A percentile compares a stretch with the other conserved stretches of the same genome.
Evolutionary conservation across 108 stramenopile genomes (phyloP).

Genomic region (Aurantiochytrium sp.): DNA sequence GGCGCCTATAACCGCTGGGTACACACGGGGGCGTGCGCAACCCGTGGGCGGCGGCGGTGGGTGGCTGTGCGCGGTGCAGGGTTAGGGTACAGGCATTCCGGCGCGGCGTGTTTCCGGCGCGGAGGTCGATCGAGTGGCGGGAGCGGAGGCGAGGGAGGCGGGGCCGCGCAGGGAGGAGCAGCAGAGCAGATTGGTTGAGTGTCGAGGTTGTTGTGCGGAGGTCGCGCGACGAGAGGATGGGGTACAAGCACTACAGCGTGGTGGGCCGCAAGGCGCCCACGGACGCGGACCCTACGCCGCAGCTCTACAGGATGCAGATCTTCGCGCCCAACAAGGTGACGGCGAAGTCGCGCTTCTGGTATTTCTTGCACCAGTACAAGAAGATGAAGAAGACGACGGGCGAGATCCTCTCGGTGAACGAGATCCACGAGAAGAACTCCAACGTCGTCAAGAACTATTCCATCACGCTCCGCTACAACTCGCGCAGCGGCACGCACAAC

Average conservation of each 20-base stretch:
- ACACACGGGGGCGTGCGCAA: too few relatives aligned
- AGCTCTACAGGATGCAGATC: slow-evolving; percentile 98
- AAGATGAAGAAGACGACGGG: slow-evolving; percentile 99
- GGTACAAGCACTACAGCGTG: slow-evolving; percentile 90
- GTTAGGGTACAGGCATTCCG: too few relatives aligned
- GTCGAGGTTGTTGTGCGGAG: not conserved
- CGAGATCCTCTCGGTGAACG: slow-evolving; percentile 93
- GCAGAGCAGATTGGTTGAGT: not conserved
- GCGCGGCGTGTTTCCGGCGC: too few relatives aligned
- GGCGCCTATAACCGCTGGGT: too few relatives aligned
- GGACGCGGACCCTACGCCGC: slow-evolving; percentile 88
- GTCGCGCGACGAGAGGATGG: not conserved
- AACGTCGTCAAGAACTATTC: slow-evolving; percentile 97
- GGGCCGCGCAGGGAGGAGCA: not conserved
- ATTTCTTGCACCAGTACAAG: slow-evolving; percentile 99
- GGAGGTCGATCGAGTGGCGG: not conserved
- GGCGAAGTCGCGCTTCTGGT: slow-evolving; percentile 99
- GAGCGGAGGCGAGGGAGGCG: not conserved
- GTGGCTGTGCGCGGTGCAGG: too few relatives aligned
- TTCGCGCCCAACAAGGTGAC: slow-evolving; percentile 61
- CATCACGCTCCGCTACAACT: slow-evolving; percentile 97
- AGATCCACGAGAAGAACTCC: slow-evolving; percentile 90
- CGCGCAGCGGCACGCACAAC: slow-evolving; percentile 98
- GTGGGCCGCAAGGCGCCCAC: slow-evolving; percentile 97
- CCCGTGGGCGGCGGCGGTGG: too few relatives aligned